phyloP scores from a whole-genome alignment of 345 rosid species.

The Populus simonii region DNA sequence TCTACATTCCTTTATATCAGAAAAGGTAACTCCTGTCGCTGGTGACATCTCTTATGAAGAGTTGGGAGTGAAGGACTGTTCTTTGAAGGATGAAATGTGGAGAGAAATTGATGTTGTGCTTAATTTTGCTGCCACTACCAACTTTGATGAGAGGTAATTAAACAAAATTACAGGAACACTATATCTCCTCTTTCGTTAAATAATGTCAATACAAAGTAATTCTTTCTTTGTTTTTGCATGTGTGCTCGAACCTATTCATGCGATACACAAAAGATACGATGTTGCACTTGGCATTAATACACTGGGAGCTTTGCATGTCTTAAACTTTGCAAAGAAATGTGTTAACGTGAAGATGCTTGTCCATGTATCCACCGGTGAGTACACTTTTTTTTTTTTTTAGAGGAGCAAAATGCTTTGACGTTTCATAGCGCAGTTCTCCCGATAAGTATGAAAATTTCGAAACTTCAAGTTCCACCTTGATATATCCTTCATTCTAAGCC shows the following conservation, averaged over 20 bases:
- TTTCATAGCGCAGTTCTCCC: no score
- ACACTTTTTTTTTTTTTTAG: no score
- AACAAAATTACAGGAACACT: neutral
- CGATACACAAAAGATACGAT: slow-evolving; percentile 29
- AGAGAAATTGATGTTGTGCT: slow-evolving; percentile 29
- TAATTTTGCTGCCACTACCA: slow-evolving; percentile 44
- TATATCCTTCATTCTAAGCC: no score
- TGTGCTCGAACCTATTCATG: neutral
- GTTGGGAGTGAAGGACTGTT: slow-evolving; percentile 24
- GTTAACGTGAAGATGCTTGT: slow-evolving; percentile 40
- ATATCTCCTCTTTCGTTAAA: neutral
- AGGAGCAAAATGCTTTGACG: no score
- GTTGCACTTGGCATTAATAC: slow-evolving; percentile 53
- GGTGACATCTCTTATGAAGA: slow-evolving; percentile 34
- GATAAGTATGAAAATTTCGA: no score
- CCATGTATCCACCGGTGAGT: slow-evolving; percentile 43
- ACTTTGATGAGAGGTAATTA: slow-evolving; percentile 41
- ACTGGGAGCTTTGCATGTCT: slow-evolving; percentile 49
- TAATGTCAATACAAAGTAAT: neutral
- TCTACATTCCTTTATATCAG: neutral
- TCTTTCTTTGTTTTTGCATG: neutral
- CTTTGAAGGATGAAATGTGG: slow-evolving; percentile 26
- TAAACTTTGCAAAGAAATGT: slow-evolving; percentile 54
- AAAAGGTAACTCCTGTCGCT: slow-evolving; percentile 17
- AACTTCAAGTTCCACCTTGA: no score